A percentile compares a stretch with the other conserved stretches of the same genome.
phyloP scores from a whole-genome alignment of 2,329 filamentous ascomycete species.

The Fusarium sp. region DNA sequence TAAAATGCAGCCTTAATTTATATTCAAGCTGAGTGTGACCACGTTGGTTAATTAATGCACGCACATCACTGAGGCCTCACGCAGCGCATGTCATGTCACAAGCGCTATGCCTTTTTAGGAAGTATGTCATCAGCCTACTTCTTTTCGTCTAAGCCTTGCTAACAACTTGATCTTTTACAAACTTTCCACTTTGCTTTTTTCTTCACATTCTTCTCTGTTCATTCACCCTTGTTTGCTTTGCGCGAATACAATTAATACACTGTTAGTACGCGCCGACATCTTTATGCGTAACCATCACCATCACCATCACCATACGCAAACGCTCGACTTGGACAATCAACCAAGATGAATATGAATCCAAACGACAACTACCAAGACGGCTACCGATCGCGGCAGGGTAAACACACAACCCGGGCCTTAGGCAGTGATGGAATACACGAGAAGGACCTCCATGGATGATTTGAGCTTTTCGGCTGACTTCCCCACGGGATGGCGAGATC shows the following conservation, averaged over 20 bases:
- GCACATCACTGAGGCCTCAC: background rate
- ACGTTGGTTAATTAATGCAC: background rate
- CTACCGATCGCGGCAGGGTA: conserved; percentile 60
- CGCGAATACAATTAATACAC: background rate
- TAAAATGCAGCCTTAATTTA: background rate
- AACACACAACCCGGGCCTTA: conserved; percentile 51
- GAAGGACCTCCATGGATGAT: conserved; percentile 42
- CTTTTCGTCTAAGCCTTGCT: background rate
- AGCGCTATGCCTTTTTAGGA: background rate
- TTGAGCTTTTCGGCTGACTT: conserved; percentile 56
- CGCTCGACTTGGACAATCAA: conserved; percentile 44
- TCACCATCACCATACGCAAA: conserved; percentile 51
- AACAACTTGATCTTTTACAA: background rate
- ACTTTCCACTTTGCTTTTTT: background rate
- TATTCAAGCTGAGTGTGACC: background rate
- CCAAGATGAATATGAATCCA: conserved; percentile 36
- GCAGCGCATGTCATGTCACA: background rate
- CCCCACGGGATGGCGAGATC: conserved; percentile 54
- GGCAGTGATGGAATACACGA: conserved; percentile 38
- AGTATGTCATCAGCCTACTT: background rate
- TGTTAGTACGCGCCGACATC: conserved; percentile 31
- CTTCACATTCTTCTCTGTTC: background rate
- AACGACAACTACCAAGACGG: conserved; percentile 43
- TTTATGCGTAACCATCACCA: conserved; percentile 57
- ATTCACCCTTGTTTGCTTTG: background rate